These are phyloP conservation scores for Ilex asprella DNA, from an alignment of 257 asterid genomes.

Conservation along the genomic window DNA sequence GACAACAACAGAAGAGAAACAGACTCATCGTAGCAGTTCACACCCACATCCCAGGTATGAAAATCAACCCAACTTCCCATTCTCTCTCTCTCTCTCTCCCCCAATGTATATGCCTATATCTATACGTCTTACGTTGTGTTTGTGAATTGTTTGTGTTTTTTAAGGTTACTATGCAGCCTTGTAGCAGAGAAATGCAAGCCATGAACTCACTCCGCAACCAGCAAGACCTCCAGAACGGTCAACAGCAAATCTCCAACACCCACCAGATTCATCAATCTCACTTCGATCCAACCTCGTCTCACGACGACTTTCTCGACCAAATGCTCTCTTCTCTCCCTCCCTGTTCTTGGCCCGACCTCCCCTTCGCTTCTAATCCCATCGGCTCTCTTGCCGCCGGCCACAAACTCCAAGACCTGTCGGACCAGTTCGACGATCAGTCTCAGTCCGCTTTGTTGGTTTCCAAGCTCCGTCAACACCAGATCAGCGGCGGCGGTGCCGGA, in stretches of 20 bases:
- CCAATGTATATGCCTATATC: no score
- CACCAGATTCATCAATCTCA: constrained; percentile 17
- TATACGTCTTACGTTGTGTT: no score
- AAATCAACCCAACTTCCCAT: background rate
- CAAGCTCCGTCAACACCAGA: constrained; percentile 65
- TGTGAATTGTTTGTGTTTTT: background rate
- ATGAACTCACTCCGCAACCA: constrained; percentile 50
- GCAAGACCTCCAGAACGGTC: constrained; percentile 35
- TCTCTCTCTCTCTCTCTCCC: background rate
- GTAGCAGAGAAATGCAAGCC: constrained; percentile 37
- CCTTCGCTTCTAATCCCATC: constrained; percentile 14
- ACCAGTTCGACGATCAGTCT: constrained; percentile 34
- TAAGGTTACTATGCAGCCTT: constrained; percentile 15
- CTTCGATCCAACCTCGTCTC: constrained; percentile 54
- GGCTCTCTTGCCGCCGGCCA: no score
- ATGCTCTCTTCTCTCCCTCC: constrained; percentile 64
- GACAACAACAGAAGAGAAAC: no score
- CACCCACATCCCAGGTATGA: no score
- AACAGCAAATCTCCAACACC: background rate
- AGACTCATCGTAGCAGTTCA: no score
- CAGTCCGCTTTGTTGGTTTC: constrained; percentile 40
- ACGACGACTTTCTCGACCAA: constrained; percentile 75
- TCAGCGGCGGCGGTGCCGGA: constrained; percentile 28
- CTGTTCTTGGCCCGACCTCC: constrained; percentile 17
- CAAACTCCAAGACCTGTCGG: no score